Evolutionary conservation across 1,284 basidiomycete species (phyloP).

Genomic region (Peniophora sp.): DNA sequence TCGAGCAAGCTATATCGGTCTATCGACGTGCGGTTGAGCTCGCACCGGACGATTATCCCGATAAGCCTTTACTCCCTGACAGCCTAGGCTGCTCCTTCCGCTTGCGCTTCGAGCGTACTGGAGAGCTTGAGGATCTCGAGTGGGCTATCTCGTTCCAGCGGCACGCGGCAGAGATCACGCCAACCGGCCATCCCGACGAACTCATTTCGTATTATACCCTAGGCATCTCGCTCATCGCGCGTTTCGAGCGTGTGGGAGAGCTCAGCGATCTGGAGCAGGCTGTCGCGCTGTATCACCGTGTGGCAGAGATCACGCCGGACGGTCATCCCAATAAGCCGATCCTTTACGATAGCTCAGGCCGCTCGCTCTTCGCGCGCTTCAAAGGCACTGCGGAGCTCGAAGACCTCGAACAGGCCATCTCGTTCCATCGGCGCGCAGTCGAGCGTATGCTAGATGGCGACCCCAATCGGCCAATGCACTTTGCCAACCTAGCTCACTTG

Average conservation of each 20-base stretch:
- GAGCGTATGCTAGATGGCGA: too few species aligned
- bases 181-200: not conserved
- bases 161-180: too few species aligned
- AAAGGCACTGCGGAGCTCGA: too few species aligned
- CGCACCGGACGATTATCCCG: constrained; percentile 11
- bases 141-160: not conserved
- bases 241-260: not conserved
- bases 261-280: not conserved
- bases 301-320: too few species aligned
- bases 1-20: constrained; percentile 22
- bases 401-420: too few species aligned
- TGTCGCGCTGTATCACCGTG: too few species aligned
- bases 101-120: constrained; percentile 2
- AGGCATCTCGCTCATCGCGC: not conserved
- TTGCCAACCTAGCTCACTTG: too few species aligned
- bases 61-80: constrained; percentile 6
- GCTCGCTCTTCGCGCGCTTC: too few species aligned
- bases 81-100: constrained; percentile 6
- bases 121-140: not conserved
- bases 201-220: not conserved
- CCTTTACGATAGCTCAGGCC: too few species aligned
- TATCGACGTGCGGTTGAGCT: constrained; percentile 16
- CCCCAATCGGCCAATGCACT: too few species aligned
- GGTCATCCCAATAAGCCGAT: too few species aligned
- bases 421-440: too few species aligned